Evolutionary conservation across 495 filamentous ascomycete genomes (phyloP), one percentile per base, ranked within the genome.

Genomic region (Cudoniella acicularis): DNA sequence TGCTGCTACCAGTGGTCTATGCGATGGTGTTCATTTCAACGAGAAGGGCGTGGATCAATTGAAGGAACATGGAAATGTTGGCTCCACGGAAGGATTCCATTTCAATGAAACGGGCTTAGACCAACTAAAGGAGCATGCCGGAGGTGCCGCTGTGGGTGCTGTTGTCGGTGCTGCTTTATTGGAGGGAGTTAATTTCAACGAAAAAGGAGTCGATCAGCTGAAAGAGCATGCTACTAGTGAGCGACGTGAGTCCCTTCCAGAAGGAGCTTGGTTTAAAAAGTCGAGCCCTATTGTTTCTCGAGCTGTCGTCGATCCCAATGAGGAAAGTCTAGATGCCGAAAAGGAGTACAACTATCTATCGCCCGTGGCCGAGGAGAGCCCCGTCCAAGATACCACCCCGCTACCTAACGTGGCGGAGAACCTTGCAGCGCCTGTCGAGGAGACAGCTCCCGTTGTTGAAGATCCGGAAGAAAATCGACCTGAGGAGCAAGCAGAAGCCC

Each of bases 11-110:
- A n/a, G n/a, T n/a, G n/a, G n/a, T n/a, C n/a, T n/a, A n/a, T n/a
- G n/a, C n/a, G 13, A 13, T 9, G 56, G 49, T n/a, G 49, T 59
- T 10, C 49, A 46, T 27, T 47, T 59, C n/a, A 59, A 59, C 20
- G 49, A 59, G 22, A 46, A 43, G 23, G 56, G 49, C 16, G 2
- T 51, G 16, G 56, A 26, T 9, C 56, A 58, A 22, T 52, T 58
- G 30, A 58, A 58, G 26, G 54, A 57, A 22, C 42, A 57, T 30
- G 10, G 30, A 3, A 1, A n/a, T n/a, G n/a, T n/a, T n/a, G n/a
- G n/a, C n/a, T n/a, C n/a, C n/a, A n/a, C n/a, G n/a, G n/a, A n/a
- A n/a, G n/a, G n/a, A n/a, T n/a, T n/a, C n/a, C n/a, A n/a, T n/a
- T n/a, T n/a, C n/a, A n/a, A n/a, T n/a, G n/a, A n/a, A n/a, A n/a